A percentile compares a stretch with the other conserved stretches of the same genome.
These are phyloP conservation scores for Ophiostoma tasmaniense DNA, from an alignment of 2,329 filamentous ascomycete genomes.

Conservation along the genomic window DNA sequence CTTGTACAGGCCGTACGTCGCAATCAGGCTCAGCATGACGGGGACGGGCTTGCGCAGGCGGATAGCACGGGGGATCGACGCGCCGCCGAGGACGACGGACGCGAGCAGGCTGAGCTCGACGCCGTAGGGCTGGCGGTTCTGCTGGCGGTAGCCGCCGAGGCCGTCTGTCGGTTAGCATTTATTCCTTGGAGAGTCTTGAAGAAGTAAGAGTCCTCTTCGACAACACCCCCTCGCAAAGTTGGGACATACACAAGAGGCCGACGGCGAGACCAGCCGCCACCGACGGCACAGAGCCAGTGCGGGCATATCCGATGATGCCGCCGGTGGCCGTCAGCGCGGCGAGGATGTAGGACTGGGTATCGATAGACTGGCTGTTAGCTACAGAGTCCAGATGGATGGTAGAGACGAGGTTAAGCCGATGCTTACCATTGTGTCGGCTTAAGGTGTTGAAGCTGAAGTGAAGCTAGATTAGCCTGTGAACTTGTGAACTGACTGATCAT, in stretches of 20 bases:
- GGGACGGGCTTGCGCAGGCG: slow-evolving; percentile 79
- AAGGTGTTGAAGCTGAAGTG: background rate
- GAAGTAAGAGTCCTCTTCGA: too few relatives aligned
- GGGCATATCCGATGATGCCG: slow-evolving; percentile 77
- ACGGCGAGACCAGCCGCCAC: slow-evolving; percentile 78
- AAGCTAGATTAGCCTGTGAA: background rate
- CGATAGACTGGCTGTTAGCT: slow-evolving; percentile 22
- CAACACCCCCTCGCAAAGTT: too few relatives aligned
- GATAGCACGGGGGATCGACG: slow-evolving; percentile 78
- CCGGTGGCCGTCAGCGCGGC: slow-evolving; percentile 76
- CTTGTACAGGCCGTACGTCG: slow-evolving; percentile 66
- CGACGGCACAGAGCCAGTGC: slow-evolving; percentile 79
- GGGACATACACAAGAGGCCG: slow-evolving; percentile 51
- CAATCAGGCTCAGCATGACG: slow-evolving; percentile 66
- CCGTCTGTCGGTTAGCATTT: slow-evolving; percentile 43
- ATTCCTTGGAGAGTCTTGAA: background rate
- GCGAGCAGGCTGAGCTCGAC: slow-evolving; percentile 84
- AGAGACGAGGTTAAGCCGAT: background rate
- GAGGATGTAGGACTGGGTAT: slow-evolving; percentile 63
- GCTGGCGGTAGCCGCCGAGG: slow-evolving; percentile 72
- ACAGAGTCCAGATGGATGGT: too few relatives aligned
- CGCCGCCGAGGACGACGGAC: slow-evolving; percentile 73
- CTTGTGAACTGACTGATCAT: background rate
- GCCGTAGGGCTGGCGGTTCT: slow-evolving; percentile 67
- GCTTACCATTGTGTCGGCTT: slow-evolving; percentile 8